Conservation (phyloP, 2,329 filamentous ascomycete genomes). For the Aspergillus tubingensis region DNA sequence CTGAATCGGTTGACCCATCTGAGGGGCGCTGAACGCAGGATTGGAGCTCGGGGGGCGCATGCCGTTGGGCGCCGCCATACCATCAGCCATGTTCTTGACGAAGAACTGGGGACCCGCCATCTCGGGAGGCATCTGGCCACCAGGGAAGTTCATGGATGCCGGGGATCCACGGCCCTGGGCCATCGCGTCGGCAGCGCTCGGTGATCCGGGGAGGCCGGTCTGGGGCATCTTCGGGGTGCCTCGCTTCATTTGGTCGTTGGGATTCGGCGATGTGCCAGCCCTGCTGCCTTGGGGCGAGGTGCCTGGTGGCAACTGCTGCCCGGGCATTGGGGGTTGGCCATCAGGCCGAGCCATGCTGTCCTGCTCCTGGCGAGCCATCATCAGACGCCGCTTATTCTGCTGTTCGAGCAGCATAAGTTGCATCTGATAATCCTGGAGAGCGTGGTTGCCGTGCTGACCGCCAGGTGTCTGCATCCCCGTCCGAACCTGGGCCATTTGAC, state of each 20-base stretch:
- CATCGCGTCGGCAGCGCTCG: constrained; percentile 59
- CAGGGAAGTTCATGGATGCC: constrained; percentile 58
- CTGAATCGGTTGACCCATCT: constrained; percentile 48
- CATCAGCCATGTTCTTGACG: constrained; percentile 48
- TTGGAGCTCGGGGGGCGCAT: constrained; percentile 63
- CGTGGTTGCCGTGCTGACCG: constrained; percentile 57
- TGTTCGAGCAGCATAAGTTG: constrained; percentile 69
- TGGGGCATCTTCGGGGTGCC: constrained; percentile 63
- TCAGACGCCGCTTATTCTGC: constrained; percentile 67
- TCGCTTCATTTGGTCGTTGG: constrained; percentile 63
- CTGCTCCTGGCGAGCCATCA: constrained; percentile 69
- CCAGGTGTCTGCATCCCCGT: constrained; percentile 44
- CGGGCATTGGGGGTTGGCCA: constrained; percentile 49
- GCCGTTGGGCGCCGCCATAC: constrained; percentile 47
- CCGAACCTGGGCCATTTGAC: constrained; percentile 55
- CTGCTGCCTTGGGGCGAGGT: constrained; percentile 61
- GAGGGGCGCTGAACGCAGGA: constrained; percentile 47
- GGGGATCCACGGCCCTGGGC: constrained; percentile 61
- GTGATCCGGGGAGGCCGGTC: constrained; percentile 58
- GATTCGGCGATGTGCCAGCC: constrained; percentile 61
- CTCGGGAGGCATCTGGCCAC: constrained; percentile 52
- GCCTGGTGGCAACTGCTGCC: constrained; percentile 52
- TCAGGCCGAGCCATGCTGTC: constrained; percentile 59
- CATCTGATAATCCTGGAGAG: constrained; percentile 70
- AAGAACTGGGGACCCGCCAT: constrained; percentile 46